A percentile compares a stretch with the other conserved stretches of the same genome.
Conservation (phyloP, 1,139 yeast genomes). For the Candida sp. region DNA sequence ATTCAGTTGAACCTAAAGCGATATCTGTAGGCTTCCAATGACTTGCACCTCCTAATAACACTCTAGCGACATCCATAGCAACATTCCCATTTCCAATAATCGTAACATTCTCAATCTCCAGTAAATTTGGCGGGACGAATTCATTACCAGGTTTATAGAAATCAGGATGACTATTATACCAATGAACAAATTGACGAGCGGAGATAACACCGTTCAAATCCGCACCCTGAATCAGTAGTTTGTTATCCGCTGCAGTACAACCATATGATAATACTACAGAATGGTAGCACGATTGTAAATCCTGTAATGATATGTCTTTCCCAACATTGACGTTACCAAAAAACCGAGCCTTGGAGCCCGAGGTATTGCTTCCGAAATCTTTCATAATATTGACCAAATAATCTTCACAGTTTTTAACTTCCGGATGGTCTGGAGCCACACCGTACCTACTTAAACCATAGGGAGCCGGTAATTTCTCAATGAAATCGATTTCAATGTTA, state of each 20-base stretch:
- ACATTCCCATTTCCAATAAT: conserved; percentile 98
- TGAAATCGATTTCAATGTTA: conserved; percentile 51
- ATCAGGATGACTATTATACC: conserved; percentile 94
- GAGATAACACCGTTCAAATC: conserved; percentile 62
- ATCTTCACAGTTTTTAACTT: conserved; percentile 86
- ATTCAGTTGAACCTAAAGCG: conserved; percentile 53
- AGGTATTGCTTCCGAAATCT: conserved; percentile 12
- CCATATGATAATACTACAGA: conserved; percentile 83
- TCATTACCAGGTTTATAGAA: conserved; percentile 25
- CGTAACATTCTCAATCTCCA: conserved; percentile 60
- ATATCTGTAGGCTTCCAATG: conserved; percentile 78
- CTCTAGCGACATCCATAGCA: conserved; percentile 88
- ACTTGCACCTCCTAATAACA: conserved; percentile 55
- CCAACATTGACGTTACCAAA: conserved; percentile 76
- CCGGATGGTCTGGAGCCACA: conserved; percentile 99
- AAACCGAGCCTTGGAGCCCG: conserved; percentile 48
- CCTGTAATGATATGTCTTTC: conserved; percentile 45
- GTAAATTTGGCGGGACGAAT: conserved; percentile 50
- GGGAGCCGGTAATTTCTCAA: conserved; percentile 85
- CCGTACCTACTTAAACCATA: conserved; percentile 91
- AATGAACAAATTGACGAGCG: conserved; percentile 86
- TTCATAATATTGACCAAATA: conserved; percentile 65
- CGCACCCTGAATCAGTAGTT: conserved; percentile 59
- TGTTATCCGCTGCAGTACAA: conserved; percentile 58
- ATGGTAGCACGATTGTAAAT: conserved; percentile 57